Base-by-base conservation (phyloP, 306 rosid species). In the Vigna angularis region DNA sequence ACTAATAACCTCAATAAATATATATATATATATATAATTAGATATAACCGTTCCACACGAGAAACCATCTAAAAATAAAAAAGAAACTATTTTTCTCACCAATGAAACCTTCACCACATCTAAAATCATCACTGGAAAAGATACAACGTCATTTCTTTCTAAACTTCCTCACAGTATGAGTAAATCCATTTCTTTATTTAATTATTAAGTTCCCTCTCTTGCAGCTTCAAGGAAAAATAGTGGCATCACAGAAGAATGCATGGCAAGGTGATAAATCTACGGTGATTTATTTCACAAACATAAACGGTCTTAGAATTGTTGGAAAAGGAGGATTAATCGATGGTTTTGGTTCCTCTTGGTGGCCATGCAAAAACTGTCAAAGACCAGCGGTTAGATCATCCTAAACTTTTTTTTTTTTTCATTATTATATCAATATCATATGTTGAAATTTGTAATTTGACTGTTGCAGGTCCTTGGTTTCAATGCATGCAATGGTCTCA, bases 291-390 rank as follows among this genome's bases (percentile, higher is more conserved):
- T 12, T 82, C 18, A 3, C 12, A 65, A 4, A 77, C 12, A 10
- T 77, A 36, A 78, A 72, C 3, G 11, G n/a, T 34, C 79, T 82
- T 18, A 77, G 28, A 4, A 36, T 82, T 17, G 17, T 72, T 24
- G 86, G 49, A 11, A 18, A 0, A 3, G 38, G 17, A 5, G 83
- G 85, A 55, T 4, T 0, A 3, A 55, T 77, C 3, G 38, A 66
- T 10, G 86, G 79, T 15, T 2, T 4, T 4, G 82, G 86, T 13
- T 30, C 42, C 48, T 0, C 38, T 13, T 82, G 85, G 85, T 82
- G 85, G 85, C 0, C 9, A 17, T 82, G 82, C 71, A 32, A 0
- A 67, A 48, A 0, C 1, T 81, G 84, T 18, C 2, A 0, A 36
- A 16, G 76, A 11, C 84, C 84, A 9, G 0, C 0, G 9, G 84